Conservation (phyloP, 176 grass and related monocot genomes). For the Eragrostis nindensis region DNA sequence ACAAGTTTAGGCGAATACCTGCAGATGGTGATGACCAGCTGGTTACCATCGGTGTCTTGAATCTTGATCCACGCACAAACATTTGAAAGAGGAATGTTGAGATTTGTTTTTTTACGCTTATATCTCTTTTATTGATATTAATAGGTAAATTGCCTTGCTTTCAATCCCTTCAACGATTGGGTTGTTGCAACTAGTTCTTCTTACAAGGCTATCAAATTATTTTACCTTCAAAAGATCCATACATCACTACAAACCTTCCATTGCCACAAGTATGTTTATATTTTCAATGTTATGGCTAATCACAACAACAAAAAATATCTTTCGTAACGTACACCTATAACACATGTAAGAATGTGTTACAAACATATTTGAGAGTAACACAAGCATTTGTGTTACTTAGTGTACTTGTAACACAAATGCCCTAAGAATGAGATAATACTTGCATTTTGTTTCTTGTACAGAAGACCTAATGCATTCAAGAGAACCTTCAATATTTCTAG, state of each 20-base stretch:
- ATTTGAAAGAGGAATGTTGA: constrained; percentile 1
- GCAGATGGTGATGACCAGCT: neutral
- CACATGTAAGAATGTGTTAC: too few species aligned
- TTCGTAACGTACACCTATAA: neutral
- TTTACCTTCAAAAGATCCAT: constrained; percentile 88
- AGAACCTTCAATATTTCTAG: neutral
- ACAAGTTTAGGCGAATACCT: neutral
- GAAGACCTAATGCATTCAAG: too few species aligned
- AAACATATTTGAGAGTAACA: constrained; percentile 79
- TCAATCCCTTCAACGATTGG: constrained; percentile 99
- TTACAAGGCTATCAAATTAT: constrained; percentile 96
- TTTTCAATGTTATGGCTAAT: constrained; percentile 3
- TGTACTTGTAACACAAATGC: constrained; percentile 99
- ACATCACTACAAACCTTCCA: constrained; percentile 84
- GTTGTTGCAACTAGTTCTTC: constrained; percentile 96
- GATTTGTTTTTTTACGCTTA: constrained; percentile 10
- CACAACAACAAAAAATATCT: constrained; percentile 23
- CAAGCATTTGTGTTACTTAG: too few species aligned
- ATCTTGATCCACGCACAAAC: neutral
- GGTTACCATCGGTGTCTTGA: neutral
- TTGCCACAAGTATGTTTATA: constrained; percentile 69
- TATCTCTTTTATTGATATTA: constrained; percentile 15
- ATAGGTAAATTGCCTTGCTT: constrained; percentile 94
- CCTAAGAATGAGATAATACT: constrained; percentile 98
- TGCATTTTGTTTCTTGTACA: constrained; percentile 87